Base-by-base conservation (phyloP, 768 basidiomycete genomes). In the Daedaleopsis nitida region DNA sequence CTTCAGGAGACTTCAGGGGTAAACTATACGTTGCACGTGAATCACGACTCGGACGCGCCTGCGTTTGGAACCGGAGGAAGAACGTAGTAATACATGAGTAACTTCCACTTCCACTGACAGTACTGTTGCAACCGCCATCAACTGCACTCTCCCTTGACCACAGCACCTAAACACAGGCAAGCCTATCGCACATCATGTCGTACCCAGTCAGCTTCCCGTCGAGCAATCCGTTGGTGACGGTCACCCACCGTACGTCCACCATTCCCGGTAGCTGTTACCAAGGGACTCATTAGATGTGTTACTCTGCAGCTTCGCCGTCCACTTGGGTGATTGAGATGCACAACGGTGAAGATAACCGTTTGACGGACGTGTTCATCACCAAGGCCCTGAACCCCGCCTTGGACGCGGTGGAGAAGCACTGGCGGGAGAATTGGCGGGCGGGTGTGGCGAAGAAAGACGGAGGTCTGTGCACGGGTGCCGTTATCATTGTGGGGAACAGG, bases 321-420 rank as follows among this genome's bases (percentile, higher is more conserved):
- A 64, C 89, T 42, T 94, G 91, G 92, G 77, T 91, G 52, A 83
- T 94, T 59, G 92, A 94, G 70, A 73, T 94, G 55, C 91, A 91
- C 68, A 89, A 92, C 70, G 90, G 88, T 14, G 78, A 78, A 42
- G 92, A 94, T 72, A 90, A 81, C 64, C 84, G 91, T 21, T 72
- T 94, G 49, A 88, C 86, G 0, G 73, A 78, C 24, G 72, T 72
- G 7, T 74, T 94, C 55, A 75, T 92, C 55, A 78, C 83, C 58
- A 74, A 80, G 17, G 89, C 80, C 0, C 63, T 94, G 27, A 81
- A 82, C 64, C 89, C 91, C 48, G 89, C 90, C 5, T 75, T 94
- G 38, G 86, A 92, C 68, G 71, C 76, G 3, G 87, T 92, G 1
- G 92, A 94, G 74, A 76, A 77, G 34, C 83, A 89, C 58, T 94